These are phyloP conservation scores for Nigrospora oryzae DNA, from an alignment of 2,329 filamentous ascomycete genomes.

Conservation along the genomic window DNA sequence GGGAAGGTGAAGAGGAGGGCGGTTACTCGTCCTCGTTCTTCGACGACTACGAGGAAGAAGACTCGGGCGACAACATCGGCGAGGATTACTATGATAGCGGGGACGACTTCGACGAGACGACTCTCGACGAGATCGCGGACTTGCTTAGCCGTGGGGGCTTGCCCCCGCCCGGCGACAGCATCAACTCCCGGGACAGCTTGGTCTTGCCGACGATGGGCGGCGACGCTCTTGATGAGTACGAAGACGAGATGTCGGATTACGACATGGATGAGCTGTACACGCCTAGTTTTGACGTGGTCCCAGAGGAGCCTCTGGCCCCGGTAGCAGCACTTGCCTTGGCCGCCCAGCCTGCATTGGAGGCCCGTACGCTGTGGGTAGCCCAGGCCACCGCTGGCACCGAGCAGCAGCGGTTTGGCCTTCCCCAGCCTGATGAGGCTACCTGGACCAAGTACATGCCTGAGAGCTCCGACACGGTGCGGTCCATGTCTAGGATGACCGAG, in stretches of 20 bases:
- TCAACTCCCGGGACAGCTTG: slow-evolving; percentile 35
- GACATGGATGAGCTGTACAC: slow-evolving; percentile 9
- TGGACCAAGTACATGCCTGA: background rate
- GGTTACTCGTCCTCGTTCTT: slow-evolving; percentile 27
- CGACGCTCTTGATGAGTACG: slow-evolving; percentile 23
- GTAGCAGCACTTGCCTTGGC: slow-evolving; percentile 18
- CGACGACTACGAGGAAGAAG: slow-evolving; percentile 50
- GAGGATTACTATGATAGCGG: slow-evolving; percentile 26
- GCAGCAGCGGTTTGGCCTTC: slow-evolving; percentile 8
- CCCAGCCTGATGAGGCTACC: background rate
- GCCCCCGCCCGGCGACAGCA: slow-evolving; percentile 3
- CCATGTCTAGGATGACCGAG: background rate
- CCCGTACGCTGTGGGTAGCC: slow-evolving; percentile 11
- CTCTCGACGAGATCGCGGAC: slow-evolving; percentile 56
- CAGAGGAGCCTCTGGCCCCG: slow-evolving; percentile 16
- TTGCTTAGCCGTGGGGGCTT: slow-evolving; percentile 31
- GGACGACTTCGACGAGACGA: slow-evolving; percentile 51
- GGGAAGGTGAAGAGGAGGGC: slow-evolving; percentile 16
- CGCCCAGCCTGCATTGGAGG: background rate
- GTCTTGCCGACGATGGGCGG: slow-evolving; percentile 16
- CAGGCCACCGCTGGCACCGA: slow-evolving; percentile 4
- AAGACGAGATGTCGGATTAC: slow-evolving; percentile 21
- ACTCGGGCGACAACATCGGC: slow-evolving; percentile 25
- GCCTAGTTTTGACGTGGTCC: slow-evolving; percentile 11
- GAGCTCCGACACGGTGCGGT: background rate